Conservation (phyloP, 345 rosid species). For the Sonneratia caseolaris region DNA sequence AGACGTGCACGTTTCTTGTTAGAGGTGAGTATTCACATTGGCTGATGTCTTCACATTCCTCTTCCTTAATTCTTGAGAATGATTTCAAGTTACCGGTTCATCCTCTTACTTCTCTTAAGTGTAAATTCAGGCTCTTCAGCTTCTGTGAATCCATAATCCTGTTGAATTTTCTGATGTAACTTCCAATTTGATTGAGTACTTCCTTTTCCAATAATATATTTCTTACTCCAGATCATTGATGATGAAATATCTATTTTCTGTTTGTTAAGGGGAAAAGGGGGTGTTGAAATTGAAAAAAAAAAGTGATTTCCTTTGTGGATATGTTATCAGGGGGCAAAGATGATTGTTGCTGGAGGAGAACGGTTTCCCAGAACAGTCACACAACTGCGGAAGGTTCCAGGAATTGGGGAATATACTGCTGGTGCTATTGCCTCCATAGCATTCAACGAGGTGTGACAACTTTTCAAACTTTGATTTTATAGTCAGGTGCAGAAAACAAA, state of each 20-base stretch:
- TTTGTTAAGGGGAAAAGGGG: not conserved
- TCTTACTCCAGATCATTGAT: not conserved
- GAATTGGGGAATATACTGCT: slow-evolving; percentile 68
- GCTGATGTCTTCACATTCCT: not conserved
- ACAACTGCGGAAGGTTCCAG: slow-evolving; percentile 45
- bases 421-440: slow-evolving; percentile 75
- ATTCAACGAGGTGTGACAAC: slow-evolving; percentile 48
- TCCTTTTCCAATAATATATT: not conserved
- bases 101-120: not conserved
- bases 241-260: not conserved
- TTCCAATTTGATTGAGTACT: not conserved
- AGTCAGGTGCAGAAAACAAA: not conserved
- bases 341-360: slow-evolving; percentile 34
- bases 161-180: not conserved
- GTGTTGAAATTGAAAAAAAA: not conserved
- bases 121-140: not conserved
- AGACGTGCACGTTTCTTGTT: slow-evolving; percentile 83
- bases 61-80: not conserved
- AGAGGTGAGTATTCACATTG: slow-evolving; percentile 39
- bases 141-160: not conserved
- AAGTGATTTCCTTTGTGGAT: not conserved
- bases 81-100: not conserved
- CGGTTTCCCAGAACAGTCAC: slow-evolving; percentile 46
- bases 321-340: slow-evolving; percentile 54
- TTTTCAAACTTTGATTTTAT: slow-evolving; percentile 11